phyloP scores from a whole-genome alignment of 768 basidiomycete genomes.

The Rhizopogon vulgaris region DNA sequence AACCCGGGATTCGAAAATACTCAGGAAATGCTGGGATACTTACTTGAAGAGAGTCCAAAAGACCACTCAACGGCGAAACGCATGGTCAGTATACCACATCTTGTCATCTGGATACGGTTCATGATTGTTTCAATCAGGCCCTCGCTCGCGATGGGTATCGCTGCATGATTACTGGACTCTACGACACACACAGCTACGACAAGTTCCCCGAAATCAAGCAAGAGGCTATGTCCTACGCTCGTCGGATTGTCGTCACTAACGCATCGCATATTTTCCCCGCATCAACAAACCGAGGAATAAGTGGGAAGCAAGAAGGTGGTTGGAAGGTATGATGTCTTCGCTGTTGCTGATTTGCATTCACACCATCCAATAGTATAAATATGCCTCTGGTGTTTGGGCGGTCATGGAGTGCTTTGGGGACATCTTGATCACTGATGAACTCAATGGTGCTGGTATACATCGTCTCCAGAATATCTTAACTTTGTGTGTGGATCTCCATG shows the following conservation, averaged over 20 bases:
- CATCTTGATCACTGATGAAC: constrained; percentile 11
- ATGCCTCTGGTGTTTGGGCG: constrained; percentile 10
- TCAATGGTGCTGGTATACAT: constrained; percentile 22
- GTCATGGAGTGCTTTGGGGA: constrained; percentile 14
- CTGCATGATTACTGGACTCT: constrained; percentile 6
- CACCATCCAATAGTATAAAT: background rate
- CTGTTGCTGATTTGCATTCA: background rate
- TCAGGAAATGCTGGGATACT: background rate
- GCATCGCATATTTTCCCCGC: too few relatives aligned
- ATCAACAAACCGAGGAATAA: background rate
- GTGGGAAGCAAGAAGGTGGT: background rate
- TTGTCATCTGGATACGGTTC: too few relatives aligned
- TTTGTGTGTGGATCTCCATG: too few relatives aligned
- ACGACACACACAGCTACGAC: too few relatives aligned
- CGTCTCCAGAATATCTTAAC: constrained; percentile 11
- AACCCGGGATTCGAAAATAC: constrained; percentile 12
- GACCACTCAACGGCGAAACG: too few relatives aligned
- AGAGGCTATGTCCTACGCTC: background rate
- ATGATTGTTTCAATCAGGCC: constrained; percentile 6
- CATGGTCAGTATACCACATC: too few relatives aligned
- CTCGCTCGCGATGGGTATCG: constrained; percentile 17
- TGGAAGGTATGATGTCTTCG: background rate
- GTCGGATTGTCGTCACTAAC: background rate
- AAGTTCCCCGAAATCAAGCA: too few relatives aligned
- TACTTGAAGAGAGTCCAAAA: background rate